Evolutionary conservation across 148 eudicot genomes (phyloP).

Genomic region (Rhododendron kiyosumense): DNA sequence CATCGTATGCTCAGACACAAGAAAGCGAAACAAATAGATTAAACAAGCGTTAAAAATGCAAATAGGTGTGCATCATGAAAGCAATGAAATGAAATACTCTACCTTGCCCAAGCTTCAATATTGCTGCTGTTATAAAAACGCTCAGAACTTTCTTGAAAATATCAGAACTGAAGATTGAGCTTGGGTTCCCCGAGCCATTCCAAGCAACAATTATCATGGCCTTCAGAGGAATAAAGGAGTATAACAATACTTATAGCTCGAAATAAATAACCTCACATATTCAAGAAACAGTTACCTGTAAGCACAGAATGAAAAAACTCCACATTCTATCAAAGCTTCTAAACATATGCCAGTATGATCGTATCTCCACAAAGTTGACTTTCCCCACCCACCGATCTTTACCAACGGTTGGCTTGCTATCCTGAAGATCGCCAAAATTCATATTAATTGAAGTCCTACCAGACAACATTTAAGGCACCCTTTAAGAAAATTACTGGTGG

Average conservation of each 20-base stretch:
- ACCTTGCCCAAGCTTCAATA: conserved; percentile 93
- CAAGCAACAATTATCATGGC: conserved; percentile 99
- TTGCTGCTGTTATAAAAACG: conserved; percentile 91
- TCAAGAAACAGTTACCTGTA: conserved; percentile 54
- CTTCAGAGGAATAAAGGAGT: conserved; percentile 31
- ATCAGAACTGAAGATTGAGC: conserved; percentile 49
- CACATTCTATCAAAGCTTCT: conserved; percentile 99
- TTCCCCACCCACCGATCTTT: conserved; percentile 83
- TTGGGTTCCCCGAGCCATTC: conserved; percentile 78
- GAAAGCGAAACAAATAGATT: background rate
- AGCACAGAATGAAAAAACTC: conserved; percentile 84
- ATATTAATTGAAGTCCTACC: background rate
- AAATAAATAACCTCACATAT: background rate
- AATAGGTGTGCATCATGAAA: background rate
- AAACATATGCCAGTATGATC: conserved; percentile 89
- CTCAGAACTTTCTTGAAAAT: conserved; percentile 86
- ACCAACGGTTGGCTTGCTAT: conserved; percentile 34
- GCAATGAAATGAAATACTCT: conserved; percentile 9
- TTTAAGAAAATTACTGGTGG: background rate
- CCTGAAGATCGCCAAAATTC: conserved; percentile 36
- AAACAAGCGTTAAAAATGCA: background rate
- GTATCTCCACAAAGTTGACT: conserved; percentile 96
- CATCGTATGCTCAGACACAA: background rate
- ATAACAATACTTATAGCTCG: background rate
- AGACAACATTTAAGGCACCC: background rate